Percentiles rank a stretch among this genome's conserved stretches.
These are phyloP conservation scores for Paecilomyces sp. DNA, from an alignment of 2,329 filamentous ascomycete species.

Conservation along the genomic window DNA sequence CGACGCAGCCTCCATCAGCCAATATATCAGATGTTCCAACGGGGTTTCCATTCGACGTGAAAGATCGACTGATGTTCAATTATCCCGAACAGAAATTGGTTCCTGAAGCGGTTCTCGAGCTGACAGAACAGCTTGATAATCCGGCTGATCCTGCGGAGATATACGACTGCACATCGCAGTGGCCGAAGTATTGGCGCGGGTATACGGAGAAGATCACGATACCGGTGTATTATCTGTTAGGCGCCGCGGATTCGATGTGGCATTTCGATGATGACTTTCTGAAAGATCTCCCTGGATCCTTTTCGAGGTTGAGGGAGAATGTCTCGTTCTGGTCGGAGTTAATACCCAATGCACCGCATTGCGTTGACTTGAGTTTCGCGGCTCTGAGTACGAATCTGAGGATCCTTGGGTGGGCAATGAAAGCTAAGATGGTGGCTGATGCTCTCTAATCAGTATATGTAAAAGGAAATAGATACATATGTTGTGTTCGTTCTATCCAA, in stretches of 20 bases:
- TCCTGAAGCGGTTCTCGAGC: background rate
- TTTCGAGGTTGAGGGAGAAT: background rate
- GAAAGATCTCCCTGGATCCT: background rate
- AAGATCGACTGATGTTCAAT: background rate
- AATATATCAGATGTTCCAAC: background rate
- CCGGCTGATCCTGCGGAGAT: background rate
- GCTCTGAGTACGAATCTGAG: background rate
- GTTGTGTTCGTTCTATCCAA: background rate
- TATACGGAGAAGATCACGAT: background rate
- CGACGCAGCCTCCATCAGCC: background rate
- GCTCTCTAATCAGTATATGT: background rate
- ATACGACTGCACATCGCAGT: background rate
- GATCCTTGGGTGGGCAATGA: background rate
- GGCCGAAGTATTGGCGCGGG: background rate
- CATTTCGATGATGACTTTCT: background rate
- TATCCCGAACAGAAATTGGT: background rate
- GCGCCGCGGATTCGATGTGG: background rate
- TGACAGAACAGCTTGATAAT: background rate
- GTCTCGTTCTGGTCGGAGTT: background rate
- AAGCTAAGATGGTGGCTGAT: background rate
- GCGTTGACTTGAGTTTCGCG: background rate
- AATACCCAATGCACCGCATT: background rate
- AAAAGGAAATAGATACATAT: background rate
- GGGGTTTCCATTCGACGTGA: background rate
- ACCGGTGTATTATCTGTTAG: background rate